phyloP scores from a whole-genome alignment of 2,329 filamentous ascomycete genomes.

The Aspergillus nomiae region DNA sequence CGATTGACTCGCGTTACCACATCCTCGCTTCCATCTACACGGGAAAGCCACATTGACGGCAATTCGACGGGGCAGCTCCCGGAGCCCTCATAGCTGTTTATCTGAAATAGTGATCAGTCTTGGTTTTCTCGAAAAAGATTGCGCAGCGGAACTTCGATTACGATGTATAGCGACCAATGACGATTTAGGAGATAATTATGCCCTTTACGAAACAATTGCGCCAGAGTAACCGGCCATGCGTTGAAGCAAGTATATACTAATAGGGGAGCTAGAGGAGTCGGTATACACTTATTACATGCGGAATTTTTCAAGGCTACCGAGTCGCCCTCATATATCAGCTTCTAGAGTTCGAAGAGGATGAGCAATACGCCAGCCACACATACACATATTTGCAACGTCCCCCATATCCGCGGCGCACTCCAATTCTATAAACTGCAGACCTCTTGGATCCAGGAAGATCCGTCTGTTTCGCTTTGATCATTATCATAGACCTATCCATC shows the following conservation, averaged over 20 bases:
- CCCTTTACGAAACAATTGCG: conserved; percentile 4
- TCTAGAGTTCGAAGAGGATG: not conserved
- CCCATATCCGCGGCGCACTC: not conserved
- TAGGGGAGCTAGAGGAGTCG: conserved; percentile 6
- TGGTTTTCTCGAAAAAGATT: not conserved
- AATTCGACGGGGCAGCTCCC: not conserved
- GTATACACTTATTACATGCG: not conserved
- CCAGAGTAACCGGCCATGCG: conserved; percentile 5
- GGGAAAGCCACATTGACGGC: not conserved
- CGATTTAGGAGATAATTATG: not conserved
- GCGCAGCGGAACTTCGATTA: not conserved
- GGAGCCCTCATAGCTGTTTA: not conserved
- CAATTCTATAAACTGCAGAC: not conserved
- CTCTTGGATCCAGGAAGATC: not conserved
- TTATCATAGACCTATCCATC: not conserved
- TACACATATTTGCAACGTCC: not conserved
- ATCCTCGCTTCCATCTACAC: not conserved
- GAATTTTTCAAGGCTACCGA: not conserved
- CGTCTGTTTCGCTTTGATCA: not conserved
- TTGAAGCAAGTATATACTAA: not conserved
- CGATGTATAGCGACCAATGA: not conserved
- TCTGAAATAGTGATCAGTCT: not conserved
- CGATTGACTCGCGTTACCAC: not conserved
- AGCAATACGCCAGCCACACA: not conserved
- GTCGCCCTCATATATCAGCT: not conserved